phyloP scores from a whole-genome alignment of 345 rosid species.

The Eucalyptus shirleyi region DNA sequence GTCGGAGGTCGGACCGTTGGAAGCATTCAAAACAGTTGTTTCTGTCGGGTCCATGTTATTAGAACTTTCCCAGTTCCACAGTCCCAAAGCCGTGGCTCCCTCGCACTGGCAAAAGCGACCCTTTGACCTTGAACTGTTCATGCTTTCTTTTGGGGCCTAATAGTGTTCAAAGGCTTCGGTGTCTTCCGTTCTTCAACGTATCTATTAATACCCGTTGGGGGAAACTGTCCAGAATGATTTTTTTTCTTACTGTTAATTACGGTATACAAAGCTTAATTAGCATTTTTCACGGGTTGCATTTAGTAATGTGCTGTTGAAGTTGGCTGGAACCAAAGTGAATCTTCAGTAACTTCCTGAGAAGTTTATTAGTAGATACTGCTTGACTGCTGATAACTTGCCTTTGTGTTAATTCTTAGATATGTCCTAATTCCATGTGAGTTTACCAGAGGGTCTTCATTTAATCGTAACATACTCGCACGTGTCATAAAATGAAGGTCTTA shows the following conservation, averaged over 20 bases:
- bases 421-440: not conserved
- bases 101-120: not conserved
- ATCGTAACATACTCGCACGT: not conserved
- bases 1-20: not conserved
- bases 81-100: not conserved
- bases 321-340: not conserved
- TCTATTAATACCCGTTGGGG: not conserved
- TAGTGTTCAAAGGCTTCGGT: not conserved
- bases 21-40: not conserved
- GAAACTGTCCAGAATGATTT: not conserved
- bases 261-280: not conserved
- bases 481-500: not conserved
- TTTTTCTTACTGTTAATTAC: not conserved
- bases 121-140: not conserved
- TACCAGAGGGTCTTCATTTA: not conserved
- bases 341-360: not conserved
- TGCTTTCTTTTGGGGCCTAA: not conserved
- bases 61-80: not conserved
- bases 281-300: not conserved
- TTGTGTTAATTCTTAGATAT: not conserved
- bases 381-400: not conserved
- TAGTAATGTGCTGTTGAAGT: not conserved
- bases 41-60: not conserved
- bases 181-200: not conserved
- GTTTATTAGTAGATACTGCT: not conserved